Evolutionary conservation across 2,329 filamentous ascomycete species (phyloP).

Genomic region (Epichloe sibirici): DNA sequence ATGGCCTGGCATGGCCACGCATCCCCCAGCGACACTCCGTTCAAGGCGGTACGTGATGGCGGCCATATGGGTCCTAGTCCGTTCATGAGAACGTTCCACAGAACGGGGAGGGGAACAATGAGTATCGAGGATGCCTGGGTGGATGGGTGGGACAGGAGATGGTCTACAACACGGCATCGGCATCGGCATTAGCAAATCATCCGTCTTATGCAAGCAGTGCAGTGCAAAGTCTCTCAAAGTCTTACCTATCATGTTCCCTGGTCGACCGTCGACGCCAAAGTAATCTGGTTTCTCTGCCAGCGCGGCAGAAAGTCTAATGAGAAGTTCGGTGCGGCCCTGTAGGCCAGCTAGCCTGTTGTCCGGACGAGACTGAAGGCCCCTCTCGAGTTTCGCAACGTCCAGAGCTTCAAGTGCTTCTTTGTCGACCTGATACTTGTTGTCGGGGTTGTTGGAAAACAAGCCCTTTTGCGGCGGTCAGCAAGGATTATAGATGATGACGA

Average conservation of each 20-base stretch:
- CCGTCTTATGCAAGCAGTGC: background rate
- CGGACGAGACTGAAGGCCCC: constrained; percentile 73
- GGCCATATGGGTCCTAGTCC: constrained; percentile 86
- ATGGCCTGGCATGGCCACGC: constrained; percentile 85
- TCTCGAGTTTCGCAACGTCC: constrained; percentile 61
- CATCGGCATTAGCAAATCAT: background rate
- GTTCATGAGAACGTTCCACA: constrained; percentile 86
- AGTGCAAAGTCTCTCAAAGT: constrained; percentile 1
- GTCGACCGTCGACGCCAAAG: constrained; percentile 73
- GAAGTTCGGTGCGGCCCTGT: constrained; percentile 68
- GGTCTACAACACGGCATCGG: constrained; percentile 42
- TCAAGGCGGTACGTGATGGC: constrained; percentile 69
- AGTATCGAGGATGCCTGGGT: constrained; percentile 82
- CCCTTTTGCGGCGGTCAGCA: constrained; percentile 37
- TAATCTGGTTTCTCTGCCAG: constrained; percentile 64
- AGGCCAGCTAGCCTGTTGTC: constrained; percentile 74
- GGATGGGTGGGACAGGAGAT: constrained; percentile 81
- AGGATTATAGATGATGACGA: background rate
- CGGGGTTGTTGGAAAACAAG: constrained; percentile 70
- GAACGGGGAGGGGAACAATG: constrained; percentile 71
- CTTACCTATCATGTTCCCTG: constrained; percentile 87
- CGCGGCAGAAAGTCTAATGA: constrained; percentile 64
- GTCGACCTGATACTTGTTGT: constrained; percentile 82
- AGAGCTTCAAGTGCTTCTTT: constrained; percentile 64
- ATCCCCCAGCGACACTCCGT: constrained; percentile 73